A percentile compares a stretch with the other conserved stretches of the same genome.
Evolutionary conservation across 1,284 basidiomycete species (phyloP).

Genomic region (Melampsora americana): DNA sequence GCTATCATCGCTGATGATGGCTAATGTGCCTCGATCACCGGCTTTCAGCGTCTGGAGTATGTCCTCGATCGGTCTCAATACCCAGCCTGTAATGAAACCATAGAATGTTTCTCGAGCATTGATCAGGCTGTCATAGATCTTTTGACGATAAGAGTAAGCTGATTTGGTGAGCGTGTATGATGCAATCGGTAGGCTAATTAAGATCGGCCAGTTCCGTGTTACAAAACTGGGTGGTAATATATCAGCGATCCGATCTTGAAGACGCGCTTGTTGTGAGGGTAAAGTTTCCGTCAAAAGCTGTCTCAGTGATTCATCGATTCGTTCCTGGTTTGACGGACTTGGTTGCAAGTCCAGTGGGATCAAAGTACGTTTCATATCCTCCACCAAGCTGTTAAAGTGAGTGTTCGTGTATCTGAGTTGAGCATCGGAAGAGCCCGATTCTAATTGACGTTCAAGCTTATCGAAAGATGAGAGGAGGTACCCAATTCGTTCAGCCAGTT

Average conservation of each 20-base stretch:
- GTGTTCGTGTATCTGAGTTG: neutral
- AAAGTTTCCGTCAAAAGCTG: slow-evolving; percentile 19
- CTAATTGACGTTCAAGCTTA: slow-evolving; percentile 6
- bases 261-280: neutral
- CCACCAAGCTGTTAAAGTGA: slow-evolving; percentile 12
- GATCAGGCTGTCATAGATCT: slow-evolving; percentile 20
- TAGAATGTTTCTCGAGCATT: slow-evolving; percentile 64
- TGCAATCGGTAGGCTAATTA: slow-evolving; percentile 21
- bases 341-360: neutral
- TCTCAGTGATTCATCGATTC: slow-evolving; percentile 16
- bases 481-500: slow-evolving; percentile 32
- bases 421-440: neutral
- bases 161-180: slow-evolving; percentile 19
- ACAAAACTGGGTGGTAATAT: slow-evolving; percentile 20
- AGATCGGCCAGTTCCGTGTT: slow-evolving; percentile 27
- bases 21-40: slow-evolving; percentile 67
- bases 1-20: slow-evolving; percentile 70
- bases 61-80: slow-evolving; percentile 78
- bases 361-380: slow-evolving; percentile 1
- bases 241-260: neutral
- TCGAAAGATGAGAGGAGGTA: slow-evolving; percentile 10
- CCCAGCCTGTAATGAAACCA: slow-evolving; percentile 78
- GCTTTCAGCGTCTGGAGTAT: slow-evolving; percentile 77
- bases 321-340: neutral
- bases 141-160: slow-evolving; percentile 14